A percentile compares a stretch with the other conserved stretches of the same genome.
Conservation (phyloP, 2,329 filamentous ascomycete species). For the Aspergillus tubingensis region DNA sequence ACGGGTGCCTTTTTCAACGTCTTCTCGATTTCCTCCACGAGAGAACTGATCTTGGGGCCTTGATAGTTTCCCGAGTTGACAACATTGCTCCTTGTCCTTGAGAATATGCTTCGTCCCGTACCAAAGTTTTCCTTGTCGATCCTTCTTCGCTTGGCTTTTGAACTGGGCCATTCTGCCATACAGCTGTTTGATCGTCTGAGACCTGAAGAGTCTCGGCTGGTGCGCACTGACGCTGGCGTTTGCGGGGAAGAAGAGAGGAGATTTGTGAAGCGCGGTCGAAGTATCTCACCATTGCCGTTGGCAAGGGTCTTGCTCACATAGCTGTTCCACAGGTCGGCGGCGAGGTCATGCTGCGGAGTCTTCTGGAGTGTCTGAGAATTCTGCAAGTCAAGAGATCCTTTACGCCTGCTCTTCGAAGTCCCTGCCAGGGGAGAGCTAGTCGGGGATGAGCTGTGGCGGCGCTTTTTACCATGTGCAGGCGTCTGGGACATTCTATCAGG, state of each 20-base stretch:
- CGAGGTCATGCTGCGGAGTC: slow-evolving; percentile 71
- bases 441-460: slow-evolving; percentile 73
- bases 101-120: slow-evolving; percentile 50
- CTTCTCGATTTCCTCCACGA: slow-evolving; percentile 67
- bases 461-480: slow-evolving; percentile 59
- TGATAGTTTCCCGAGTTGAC: slow-evolving; percentile 42
- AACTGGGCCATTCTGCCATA: slow-evolving; percentile 67
- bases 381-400: slow-evolving; percentile 58
- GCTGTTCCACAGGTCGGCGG: slow-evolving; percentile 74
- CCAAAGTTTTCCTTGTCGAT: slow-evolving; percentile 52
- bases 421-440: slow-evolving; percentile 63
- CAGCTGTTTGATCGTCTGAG: slow-evolving; percentile 69
- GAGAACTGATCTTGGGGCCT: slow-evolving; percentile 53
- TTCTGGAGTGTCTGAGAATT: slow-evolving; percentile 61
- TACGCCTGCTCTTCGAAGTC: slow-evolving; percentile 39
- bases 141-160: slow-evolving; percentile 64
- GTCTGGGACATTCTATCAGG: slow-evolving; percentile 51
- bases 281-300: slow-evolving; percentile 48
- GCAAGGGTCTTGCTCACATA: slow-evolving; percentile 60
- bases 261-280: slow-evolving; percentile 62
- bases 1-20: slow-evolving; percentile 42
- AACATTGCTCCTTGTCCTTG: slow-evolving; percentile 43
- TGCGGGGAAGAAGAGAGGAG: slow-evolving; percentile 72
- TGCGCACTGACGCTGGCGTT: slow-evolving; percentile 53
- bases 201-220: slow-evolving; percentile 48